These are phyloP conservation scores for Ophiosphaerella narmari DNA, from an alignment of 2,329 filamentous ascomycete species.

Conservation along the genomic window DNA sequence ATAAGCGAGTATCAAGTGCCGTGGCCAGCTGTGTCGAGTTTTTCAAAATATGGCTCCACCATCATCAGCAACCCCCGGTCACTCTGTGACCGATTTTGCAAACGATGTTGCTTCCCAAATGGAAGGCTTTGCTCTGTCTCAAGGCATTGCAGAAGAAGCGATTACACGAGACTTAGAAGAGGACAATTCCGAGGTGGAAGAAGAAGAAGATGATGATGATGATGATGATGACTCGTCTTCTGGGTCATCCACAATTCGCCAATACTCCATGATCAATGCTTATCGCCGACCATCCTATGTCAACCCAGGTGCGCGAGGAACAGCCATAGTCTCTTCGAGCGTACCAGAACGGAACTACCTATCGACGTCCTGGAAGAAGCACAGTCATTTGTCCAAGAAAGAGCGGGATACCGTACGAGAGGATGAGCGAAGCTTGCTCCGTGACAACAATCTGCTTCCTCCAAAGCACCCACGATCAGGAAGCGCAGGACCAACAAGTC, in stretches of 20 bases:
- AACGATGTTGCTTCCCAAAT: conserved; percentile 36
- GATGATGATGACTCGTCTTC: conserved; percentile 56
- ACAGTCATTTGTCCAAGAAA: conserved; percentile 54
- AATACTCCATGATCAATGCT: conserved; percentile 60
- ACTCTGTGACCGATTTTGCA: conserved; percentile 21
- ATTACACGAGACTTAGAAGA: conserved; percentile 47
- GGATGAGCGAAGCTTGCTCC: conserved; percentile 62
- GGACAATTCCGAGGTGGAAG: conserved; percentile 59
- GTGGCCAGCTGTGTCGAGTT: background rate
- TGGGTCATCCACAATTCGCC: conserved; percentile 53
- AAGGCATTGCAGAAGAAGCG: conserved; percentile 43
- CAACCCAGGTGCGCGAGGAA: conserved; percentile 71
- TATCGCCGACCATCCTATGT: conserved; percentile 81
- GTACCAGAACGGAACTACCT: conserved; percentile 45
- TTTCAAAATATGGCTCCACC: conserved; percentile 23
- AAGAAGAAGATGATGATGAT: conserved; percentile 49
- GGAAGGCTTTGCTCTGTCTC: conserved; percentile 35
- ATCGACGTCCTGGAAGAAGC: conserved; percentile 30
- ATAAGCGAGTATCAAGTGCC: no score
- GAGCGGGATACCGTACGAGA: conserved; percentile 60
- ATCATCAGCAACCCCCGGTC: conserved; percentile 7
- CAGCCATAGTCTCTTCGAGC: conserved; percentile 67
- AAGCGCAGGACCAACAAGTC: conserved; percentile 33
- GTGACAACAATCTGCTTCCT: conserved; percentile 63
- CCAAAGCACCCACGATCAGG: conserved; percentile 54